A percentile compares a stretch with the other conserved stretches of the same genome.
phyloP scores from a whole-genome alignment of 1,284 basidiomycete genomes.

The Tilletia setariae region DNA sequence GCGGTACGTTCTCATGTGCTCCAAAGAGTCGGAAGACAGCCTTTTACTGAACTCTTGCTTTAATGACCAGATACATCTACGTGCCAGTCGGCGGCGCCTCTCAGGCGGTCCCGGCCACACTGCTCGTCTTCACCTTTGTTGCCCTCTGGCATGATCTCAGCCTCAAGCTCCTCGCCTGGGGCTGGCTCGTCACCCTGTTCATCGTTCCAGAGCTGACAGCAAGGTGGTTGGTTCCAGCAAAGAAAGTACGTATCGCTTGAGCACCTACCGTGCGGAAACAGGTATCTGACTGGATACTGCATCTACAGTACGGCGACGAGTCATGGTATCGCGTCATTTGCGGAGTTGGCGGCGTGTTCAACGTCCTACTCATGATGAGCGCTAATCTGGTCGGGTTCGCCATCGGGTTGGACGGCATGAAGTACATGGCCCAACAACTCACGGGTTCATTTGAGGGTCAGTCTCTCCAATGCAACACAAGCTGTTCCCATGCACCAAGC shows the following conservation, averaged over 20 bases:
- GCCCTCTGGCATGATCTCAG: slow-evolving; percentile 96
- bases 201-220: slow-evolving; percentile 80
- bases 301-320: slow-evolving; percentile 63
- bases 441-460: slow-evolving; percentile 67
- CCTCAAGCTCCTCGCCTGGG: slow-evolving; percentile 86
- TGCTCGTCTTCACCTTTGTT: slow-evolving; percentile 93
- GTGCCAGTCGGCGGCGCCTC: slow-evolving; percentile 79
- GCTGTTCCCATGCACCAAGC: slow-evolving; percentile 14
- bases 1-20: slow-evolving; percentile 55
- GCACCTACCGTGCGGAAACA: background rate
- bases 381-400: slow-evolving; percentile 96
- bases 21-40: background rate
- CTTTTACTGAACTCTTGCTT: background rate
- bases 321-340: slow-evolving; percentile 84
- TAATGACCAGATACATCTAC: slow-evolving; percentile 69
- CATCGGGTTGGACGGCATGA: slow-evolving; percentile 77
- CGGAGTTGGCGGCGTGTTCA: slow-evolving; percentile 78
- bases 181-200: slow-evolving; percentile 89
- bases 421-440: slow-evolving; percentile 68
- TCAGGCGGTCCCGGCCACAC: slow-evolving; percentile 66
- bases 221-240: slow-evolving; percentile 63
- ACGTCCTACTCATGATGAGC: slow-evolving; percentile 83
- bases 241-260: slow-evolving; percentile 66
- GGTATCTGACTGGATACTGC: background rate
- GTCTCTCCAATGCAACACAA: slow-evolving; percentile 26